Conservation (phyloP, 2,329 filamentous ascomycete species). For the Phyllosticta ampelicida region DNA sequence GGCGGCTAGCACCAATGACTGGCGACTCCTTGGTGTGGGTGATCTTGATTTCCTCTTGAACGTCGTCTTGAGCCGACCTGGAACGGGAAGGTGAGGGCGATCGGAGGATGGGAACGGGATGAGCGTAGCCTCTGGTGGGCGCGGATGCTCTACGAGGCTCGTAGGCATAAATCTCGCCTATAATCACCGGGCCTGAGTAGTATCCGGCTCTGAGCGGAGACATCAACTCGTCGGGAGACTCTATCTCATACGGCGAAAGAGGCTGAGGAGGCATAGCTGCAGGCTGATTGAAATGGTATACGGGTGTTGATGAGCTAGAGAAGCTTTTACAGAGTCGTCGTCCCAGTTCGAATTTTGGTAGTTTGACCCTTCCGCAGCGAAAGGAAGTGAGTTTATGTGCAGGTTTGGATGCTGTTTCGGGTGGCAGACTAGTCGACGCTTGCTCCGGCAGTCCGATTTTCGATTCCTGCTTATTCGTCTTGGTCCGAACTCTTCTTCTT, state of each 20-base stretch:
- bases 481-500: no score
- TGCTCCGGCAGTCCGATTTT: not conserved
- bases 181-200: not conserved
- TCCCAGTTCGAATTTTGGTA: not conserved
- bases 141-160: not conserved
- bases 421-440: not conserved
- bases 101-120: not conserved
- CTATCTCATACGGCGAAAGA: not conserved
- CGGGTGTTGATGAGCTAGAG: not conserved
- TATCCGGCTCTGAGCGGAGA: not conserved
- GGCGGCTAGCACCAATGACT: conserved; percentile 12
- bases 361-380: not conserved
- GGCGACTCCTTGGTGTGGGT: conserved; percentile 1
- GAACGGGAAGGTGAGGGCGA: not conserved
- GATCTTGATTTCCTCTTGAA: conserved; percentile 9
- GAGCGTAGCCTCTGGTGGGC: not conserved
- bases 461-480: not conserved
- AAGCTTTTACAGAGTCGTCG: not conserved
- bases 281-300: not conserved
- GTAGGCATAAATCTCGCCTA: not conserved
- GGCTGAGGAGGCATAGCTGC: not conserved
- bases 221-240: not conserved
- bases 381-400: not conserved
- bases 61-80: conserved; percentile 3
- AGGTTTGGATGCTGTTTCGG: not conserved